Conservation (phyloP, 2,329 filamentous ascomycete genomes). For the Colletotrichum cereale region DNA sequence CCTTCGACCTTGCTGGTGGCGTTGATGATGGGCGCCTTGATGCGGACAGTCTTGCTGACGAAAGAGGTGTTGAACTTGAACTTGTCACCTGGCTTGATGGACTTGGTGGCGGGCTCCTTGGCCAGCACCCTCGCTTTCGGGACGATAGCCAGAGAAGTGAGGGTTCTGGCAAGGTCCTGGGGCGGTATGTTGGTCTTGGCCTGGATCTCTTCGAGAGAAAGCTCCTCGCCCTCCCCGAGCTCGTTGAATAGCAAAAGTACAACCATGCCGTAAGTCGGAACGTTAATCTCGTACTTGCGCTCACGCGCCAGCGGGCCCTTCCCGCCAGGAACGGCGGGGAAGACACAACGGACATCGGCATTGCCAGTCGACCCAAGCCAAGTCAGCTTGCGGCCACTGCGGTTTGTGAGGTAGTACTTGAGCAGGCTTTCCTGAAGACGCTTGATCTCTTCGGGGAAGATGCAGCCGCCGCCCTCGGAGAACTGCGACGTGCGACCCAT, state of each 20-base stretch:
- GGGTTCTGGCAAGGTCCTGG: conserved; percentile 78
- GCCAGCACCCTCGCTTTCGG: conserved; percentile 85
- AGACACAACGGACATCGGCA: conserved; percentile 85
- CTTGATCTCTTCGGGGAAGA: conserved; percentile 81
- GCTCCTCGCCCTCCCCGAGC: conserved; percentile 62
- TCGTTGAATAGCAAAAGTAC: conserved; percentile 93
- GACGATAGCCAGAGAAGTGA: conserved; percentile 85
- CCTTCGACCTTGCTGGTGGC: conserved; percentile 88
- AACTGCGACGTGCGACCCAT: conserved; percentile 74
- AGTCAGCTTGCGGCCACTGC: conserved; percentile 88
- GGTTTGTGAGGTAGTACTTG: conserved; percentile 87
- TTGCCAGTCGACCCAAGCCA: conserved; percentile 82
- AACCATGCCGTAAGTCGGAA: conserved; percentile 93
- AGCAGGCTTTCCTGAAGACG: conserved; percentile 86
- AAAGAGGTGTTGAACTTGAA: conserved; percentile 89
- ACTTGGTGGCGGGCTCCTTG: conserved; percentile 85
- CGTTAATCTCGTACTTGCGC: conserved; percentile 88
- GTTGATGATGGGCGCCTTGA: conserved; percentile 89
- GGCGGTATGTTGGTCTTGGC: conserved; percentile 82
- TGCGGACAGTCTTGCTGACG: conserved; percentile 83
- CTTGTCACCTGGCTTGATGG: conserved; percentile 79
- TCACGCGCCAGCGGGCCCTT: conserved; percentile 71
- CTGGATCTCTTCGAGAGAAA: conserved; percentile 83
- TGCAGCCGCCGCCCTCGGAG: conserved; percentile 68
- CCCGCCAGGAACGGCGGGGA: conserved; percentile 80